Percentiles rank a stretch among this genome's conserved stretches.
Evolutionary conservation across 2,329 filamentous ascomycete species (phyloP).

Genomic region (Periglandula ipomoeae): DNA sequence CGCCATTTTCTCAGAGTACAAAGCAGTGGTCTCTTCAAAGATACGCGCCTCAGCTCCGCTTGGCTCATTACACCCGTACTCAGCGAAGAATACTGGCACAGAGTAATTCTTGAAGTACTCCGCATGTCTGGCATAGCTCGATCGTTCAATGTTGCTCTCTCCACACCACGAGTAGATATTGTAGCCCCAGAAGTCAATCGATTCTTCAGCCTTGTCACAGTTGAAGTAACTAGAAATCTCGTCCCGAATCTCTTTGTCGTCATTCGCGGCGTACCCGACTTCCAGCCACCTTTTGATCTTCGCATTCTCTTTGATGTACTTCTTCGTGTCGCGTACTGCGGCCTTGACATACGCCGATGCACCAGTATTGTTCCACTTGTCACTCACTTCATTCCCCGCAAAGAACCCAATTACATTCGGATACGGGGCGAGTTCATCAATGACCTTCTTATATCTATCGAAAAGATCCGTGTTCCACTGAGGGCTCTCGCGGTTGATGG

Average conservation of each 20-base stretch:
- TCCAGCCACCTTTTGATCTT: conserved; percentile 60
- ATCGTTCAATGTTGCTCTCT: conserved; percentile 62
- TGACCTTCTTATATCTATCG: conserved; percentile 70
- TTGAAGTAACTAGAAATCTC: conserved; percentile 89
- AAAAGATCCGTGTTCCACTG: conserved; percentile 73
- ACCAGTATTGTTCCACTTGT: conserved; percentile 76
- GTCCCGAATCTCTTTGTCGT: conserved; percentile 73
- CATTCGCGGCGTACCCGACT: conserved; percentile 93
- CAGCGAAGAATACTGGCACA: conserved; percentile 94
- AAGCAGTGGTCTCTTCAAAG: conserved; percentile 75
- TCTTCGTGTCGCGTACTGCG: conserved; percentile 90
- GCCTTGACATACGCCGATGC: conserved; percentile 95
- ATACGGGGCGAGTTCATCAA: conserved; percentile 75
- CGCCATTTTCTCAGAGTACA: conserved; percentile 76
- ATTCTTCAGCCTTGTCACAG: conserved; percentile 55
- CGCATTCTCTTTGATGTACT: conserved; percentile 80
- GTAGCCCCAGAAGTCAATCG: conserved; percentile 98
- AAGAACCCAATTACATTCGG: conserved; percentile 95
- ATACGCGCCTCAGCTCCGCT: conserved; percentile 46
- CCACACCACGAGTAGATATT: conserved; percentile 99
- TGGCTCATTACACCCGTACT: conserved; percentile 86
- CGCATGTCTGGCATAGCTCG: conserved; percentile 74
- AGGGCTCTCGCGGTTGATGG: conserved; percentile 76
- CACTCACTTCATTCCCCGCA: conserved; percentile 94
- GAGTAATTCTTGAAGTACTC: conserved; percentile 82